phyloP scores from a whole-genome alignment of 1,139 yeast species.

The Candida smagusa region DNA sequence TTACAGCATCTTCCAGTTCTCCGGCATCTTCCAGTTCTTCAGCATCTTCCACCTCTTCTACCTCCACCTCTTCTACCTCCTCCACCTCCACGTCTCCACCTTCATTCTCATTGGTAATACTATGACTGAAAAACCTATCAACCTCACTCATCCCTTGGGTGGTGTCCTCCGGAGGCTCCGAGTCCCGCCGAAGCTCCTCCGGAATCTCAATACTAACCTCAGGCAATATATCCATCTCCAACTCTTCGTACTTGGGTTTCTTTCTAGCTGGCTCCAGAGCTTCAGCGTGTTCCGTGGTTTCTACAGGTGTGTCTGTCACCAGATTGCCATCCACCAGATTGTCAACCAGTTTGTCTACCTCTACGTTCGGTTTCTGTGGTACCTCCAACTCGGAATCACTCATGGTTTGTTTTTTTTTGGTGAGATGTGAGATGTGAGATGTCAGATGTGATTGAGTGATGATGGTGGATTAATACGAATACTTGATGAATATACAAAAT shows the following conservation, averaged over 20 bases:
- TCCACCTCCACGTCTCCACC: no score
- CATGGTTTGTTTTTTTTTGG: no score
- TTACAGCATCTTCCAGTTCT: background rate
- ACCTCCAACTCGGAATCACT: no score
- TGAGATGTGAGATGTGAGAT: no score
- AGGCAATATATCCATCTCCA: background rate
- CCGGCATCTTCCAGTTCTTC: background rate
- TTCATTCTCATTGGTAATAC: background rate
- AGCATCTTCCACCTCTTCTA: background rate
- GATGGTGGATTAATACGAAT: no score
- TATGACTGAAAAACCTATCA: constrained; percentile 5
- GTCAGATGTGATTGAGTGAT: no score
- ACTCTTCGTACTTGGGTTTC: constrained; percentile 2
- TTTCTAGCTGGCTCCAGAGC: constrained; percentile 1
- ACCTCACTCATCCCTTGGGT: constrained; percentile 5
- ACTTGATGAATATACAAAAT: no score
- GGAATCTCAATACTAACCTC: constrained; percentile 1
- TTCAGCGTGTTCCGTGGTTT: background rate
- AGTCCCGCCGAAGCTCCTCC: background rate
- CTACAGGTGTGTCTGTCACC: no score
- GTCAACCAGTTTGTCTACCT: no score
- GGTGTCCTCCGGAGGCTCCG: constrained; percentile 1
- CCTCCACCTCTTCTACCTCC: no score
- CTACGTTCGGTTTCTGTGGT: no score
- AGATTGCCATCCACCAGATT: no score